Percentiles rank a stretch among this genome's conserved stretches.
These are phyloP conservation scores for Zelopaecilomyces penicillatus DNA, from an alignment of 2,329 filamentous ascomycete species.

Conservation along the genomic window DNA sequence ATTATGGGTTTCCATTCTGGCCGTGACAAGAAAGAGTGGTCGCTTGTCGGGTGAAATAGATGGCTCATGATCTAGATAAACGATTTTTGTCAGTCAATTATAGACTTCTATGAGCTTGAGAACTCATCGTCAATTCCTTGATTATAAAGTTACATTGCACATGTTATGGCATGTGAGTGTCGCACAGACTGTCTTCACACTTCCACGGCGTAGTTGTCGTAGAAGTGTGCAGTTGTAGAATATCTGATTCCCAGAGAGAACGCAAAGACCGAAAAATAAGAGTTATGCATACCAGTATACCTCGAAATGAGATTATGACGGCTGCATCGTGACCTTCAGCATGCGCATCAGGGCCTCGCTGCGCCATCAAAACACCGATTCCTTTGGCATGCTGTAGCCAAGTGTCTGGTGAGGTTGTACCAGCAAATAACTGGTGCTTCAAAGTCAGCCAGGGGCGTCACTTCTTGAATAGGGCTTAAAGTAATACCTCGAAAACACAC, in stretches of 20 bases:
- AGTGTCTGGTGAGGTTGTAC: conserved; percentile 26
- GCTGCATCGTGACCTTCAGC: conserved; percentile 26
- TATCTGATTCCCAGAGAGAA: neutral
- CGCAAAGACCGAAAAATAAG: neutral
- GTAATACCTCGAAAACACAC: conserved; percentile 30
- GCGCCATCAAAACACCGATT: conserved; percentile 29
- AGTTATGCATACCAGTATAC: conserved; percentile 24
- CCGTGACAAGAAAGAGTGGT: conserved; percentile 28
- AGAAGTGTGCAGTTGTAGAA: conserved; percentile 1
- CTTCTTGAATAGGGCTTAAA: neutral
- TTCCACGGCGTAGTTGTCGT: too few relatives aligned
- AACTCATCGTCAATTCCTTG: too few relatives aligned
- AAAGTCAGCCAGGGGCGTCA: conserved; percentile 11
- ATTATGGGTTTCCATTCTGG: conserved; percentile 29
- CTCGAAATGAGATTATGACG: conserved; percentile 30
- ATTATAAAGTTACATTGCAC: too few relatives aligned
- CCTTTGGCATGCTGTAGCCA: conserved; percentile 33
- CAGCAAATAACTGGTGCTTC: conserved; percentile 30
- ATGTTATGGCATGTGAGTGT: too few relatives aligned
- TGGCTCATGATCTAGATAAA: conserved; percentile 27
- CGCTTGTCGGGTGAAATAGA: conserved; percentile 26
- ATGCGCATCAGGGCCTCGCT: conserved; percentile 29
- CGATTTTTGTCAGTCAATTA: neutral
- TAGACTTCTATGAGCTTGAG: neutral
- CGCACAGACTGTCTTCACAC: too few relatives aligned